A percentile compares a stretch with the other conserved stretches of the same genome.
Conservation (phyloP, 176 grass and related monocot genomes). For the Areca catechu region DNA sequence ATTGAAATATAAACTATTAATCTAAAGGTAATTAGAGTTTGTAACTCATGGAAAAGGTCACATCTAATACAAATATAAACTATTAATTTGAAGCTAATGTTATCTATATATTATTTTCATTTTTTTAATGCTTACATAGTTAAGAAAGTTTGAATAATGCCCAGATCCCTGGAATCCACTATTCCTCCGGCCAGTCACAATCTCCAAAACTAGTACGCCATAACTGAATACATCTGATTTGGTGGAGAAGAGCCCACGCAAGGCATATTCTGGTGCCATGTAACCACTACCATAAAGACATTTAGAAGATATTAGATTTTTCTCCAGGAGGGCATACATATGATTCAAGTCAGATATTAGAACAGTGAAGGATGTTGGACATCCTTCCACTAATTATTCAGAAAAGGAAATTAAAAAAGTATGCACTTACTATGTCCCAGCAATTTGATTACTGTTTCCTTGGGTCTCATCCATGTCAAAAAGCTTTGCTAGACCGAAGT, state of each 20-base stretch:
- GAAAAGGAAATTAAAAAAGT: background rate
- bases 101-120: too few relatives aligned
- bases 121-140: slow-evolving; percentile 29
- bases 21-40: too few relatives aligned
- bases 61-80: too few relatives aligned
- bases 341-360: too few relatives aligned
- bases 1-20: too few relatives aligned
- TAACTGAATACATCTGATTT: slow-evolving; percentile 55
- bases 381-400: too few relatives aligned
- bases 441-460: background rate
- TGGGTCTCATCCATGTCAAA: background rate
- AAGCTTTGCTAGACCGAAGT: slow-evolving; percentile 15
- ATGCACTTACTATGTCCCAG: slow-evolving; percentile 7
- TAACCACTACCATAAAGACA: slow-evolving; percentile 32
- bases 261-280: slow-evolving; percentile 56
- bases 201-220: slow-evolving; percentile 46
- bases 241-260: slow-evolving; percentile 43
- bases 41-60: too few relatives aligned
- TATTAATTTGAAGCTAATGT: too few relatives aligned
- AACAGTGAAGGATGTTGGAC: too few relatives aligned
- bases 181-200: slow-evolving; percentile 45
- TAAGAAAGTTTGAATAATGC: slow-evolving; percentile 32
- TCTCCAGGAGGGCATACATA: too few relatives aligned
- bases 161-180: slow-evolving; percentile 41
- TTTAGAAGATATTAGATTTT: background rate